Evolutionary conservation across 495 filamentous ascomycete genomes (phyloP).

Genomic region (Chaetomium cochliodes): DNA sequence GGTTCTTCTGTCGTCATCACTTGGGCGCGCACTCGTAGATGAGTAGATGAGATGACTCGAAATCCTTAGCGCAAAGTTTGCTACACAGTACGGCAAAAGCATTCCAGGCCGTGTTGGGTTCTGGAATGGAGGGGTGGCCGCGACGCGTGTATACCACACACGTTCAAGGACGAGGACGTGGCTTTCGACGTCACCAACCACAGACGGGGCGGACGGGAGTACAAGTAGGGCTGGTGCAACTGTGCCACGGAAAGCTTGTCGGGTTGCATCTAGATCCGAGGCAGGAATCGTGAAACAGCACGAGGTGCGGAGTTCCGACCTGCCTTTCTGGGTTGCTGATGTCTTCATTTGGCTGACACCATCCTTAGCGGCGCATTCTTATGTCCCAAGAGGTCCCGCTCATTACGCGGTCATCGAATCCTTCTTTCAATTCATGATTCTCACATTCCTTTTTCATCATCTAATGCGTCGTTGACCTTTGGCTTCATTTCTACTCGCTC

Average conservation of each 20-base stretch:
- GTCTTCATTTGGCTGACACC: background rate
- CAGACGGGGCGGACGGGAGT: background rate
- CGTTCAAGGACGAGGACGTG: background rate
- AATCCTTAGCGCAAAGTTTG: no score
- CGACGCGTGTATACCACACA: background rate
- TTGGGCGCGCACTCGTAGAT: background rate
- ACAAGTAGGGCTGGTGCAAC: background rate
- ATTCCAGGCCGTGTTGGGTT: no score
- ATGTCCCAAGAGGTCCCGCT: background rate
- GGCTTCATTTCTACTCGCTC: background rate
- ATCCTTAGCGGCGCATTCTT: slow-evolving; percentile 1
- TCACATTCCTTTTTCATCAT: background rate
- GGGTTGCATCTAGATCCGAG: background rate
- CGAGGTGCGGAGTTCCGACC: slow-evolving; percentile 1
- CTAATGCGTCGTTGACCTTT: background rate
- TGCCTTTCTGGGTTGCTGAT: slow-evolving; percentile 3
- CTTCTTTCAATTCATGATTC: background rate
- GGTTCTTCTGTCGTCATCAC: no score
- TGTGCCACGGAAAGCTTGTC: background rate
- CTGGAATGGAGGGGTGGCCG: no score
- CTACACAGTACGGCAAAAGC: no score
- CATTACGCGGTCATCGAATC: background rate
- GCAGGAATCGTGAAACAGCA: slow-evolving; percentile 7
- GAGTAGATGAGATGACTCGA: background rate
- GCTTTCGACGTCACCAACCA: background rate